Base-by-base conservation (phyloP, 805 yeast species). In the Wickerhamomyces tratensis region DNA sequence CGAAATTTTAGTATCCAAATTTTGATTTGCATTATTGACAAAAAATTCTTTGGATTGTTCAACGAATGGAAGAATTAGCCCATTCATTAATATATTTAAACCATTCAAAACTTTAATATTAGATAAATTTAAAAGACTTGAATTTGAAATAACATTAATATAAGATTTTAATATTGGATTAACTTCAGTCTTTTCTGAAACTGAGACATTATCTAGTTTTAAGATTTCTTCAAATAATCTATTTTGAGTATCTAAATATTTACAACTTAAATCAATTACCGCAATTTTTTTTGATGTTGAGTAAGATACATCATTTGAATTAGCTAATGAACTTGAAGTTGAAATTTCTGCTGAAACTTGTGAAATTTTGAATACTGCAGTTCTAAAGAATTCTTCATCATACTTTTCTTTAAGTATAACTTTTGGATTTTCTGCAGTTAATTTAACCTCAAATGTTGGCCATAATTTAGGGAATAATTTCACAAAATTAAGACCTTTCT, bases 371-470 rank as follows among this genome's bases (percentile, higher is more conserved):
- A 57, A 41, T 7, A 62, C 51, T 14, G 65, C 46, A 20, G 67
- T 52, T 45, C 58, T 55, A 38, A 53, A 48, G 35, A 57, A 58
- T 33, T 62, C 35, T 3, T 59, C 49, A n/a, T 61, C 53, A 39
- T 56, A 50, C 1, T 46, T 47, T 43, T 62, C 60, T 30, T 61
- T 64, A 7, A 65, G 40, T 37, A 66, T 52, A 15, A 66, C 7
- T 15, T 59, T 58, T 2, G 71, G 62, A 46, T 68, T 71, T 44
- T 68, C 73, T 13, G 67, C 41, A 0, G 65, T 67, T 13, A 67
- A 39, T 44, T 64, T 67, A 5, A 65, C 36, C 35, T 58, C 60
- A 15, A 67, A 36, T 12, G 52, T 37, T 0, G 73, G 72, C 44
- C 67, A 53, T 25, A 64, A 41, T 15, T 53, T 50, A 4, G 46